phyloP scores from a whole-genome alignment of 2,329 filamentous ascomycete genomes.

The Talaromyces sp. region DNA sequence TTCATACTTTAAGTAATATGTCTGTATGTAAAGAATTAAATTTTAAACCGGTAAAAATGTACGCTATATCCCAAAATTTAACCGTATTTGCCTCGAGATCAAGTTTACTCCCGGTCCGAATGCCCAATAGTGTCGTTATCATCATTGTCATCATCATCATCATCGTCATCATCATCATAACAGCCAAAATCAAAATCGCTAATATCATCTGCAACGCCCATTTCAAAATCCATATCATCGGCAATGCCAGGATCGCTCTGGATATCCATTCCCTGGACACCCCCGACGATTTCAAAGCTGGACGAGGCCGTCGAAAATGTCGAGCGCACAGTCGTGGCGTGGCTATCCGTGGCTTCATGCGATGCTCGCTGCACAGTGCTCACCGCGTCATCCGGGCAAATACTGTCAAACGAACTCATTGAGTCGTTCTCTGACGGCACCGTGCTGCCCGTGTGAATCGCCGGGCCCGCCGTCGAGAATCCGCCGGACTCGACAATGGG shows the following conservation, averaged over 20 bases:
- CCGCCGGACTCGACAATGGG: conserved; percentile 27
- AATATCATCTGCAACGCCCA: background rate
- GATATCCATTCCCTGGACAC: background rate
- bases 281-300: conserved; percentile 4
- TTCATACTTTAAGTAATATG: background rate
- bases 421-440: conserved; percentile 14
- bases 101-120: background rate
- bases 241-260: background rate
- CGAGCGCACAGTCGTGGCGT: conserved; percentile 15
- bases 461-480: conserved; percentile 31
- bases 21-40: background rate
- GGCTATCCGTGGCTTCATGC: conserved; percentile 28
- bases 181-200: conserved; percentile 2
- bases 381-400: conserved; percentile 20
- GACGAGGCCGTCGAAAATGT: background rate
- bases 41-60: background rate
- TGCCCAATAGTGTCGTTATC: conserved; percentile 2
- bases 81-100: background rate
- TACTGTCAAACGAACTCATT: conserved; percentile 19
- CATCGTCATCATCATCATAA: conserved; percentile 5
- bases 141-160: conserved; percentile 8
- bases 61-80: background rate
- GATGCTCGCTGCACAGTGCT: conserved; percentile 33
- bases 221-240: background rate
- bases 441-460: conserved; percentile 20